Base-by-base conservation (phyloP, 495 filamentous ascomycete species). In the Penicillium riverlandense region DNA sequence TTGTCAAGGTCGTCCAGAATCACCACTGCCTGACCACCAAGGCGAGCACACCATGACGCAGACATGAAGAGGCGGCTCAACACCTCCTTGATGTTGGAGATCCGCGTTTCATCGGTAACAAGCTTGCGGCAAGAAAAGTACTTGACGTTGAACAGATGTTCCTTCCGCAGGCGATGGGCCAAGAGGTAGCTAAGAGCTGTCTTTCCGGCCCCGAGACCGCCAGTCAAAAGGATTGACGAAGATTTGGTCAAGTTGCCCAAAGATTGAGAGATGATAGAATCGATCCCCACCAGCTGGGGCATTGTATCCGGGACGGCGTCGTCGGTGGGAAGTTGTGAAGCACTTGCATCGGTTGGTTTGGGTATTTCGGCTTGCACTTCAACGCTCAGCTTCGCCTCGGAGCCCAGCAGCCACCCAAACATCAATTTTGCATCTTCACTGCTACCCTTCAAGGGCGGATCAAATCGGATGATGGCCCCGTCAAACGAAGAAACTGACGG, bases 1-100 rank as follows among this genome's bases (percentile, higher is more conserved):
- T 84, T 85, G 59, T 98, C 94, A 8, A 98, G 71, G 49, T 98
- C 92, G 55, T 98, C 92, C 3, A 98, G 70, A 34, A 98, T 78
- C 11, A 98, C 82, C 5, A 96, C 53, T 0, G 90, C 75, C 45
- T 78, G 82, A 6, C 92, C 90, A 34, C 87, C 90, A 9, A 89
- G 76, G 38, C 89, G 76, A 29, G 90, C 84, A 44, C 84, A 89
- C 90, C 91, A 98, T 34, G 83, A 81, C 11, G 94, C 92, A 31
- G 79, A 74, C 71, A 90, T 89, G 54, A 98, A 96, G 11, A 91
- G 65, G 11, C 86, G 76, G 37, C 75, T 84, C 4, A 97, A 61
- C 0, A 82, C 88, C 46, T 97, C 94, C 58, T 95, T 97, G 61
- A 97, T 85, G 8, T 82, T 86, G 10, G 86, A 85, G 11, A 96